Evolutionary conservation across 768 basidiomycete species (phyloP).

Genomic region (Mycena indigotica): DNA sequence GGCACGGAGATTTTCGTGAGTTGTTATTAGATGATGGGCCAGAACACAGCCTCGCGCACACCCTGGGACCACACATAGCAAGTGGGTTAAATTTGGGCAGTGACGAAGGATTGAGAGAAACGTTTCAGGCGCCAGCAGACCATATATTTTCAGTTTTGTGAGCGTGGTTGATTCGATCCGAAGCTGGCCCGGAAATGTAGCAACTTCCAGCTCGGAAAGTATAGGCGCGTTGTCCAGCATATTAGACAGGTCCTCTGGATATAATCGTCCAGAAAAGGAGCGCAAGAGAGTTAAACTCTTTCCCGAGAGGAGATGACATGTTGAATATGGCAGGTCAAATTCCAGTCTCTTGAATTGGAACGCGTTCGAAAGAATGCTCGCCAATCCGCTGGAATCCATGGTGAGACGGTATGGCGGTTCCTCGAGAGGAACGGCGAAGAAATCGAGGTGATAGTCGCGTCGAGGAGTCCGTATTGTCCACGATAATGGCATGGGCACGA

Average conservation of each 20-base stretch:
- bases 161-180: neutral
- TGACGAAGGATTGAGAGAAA: neutral
- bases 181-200: neutral
- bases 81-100: neutral
- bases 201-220: neutral
- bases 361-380: neutral
- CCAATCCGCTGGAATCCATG: neutral
- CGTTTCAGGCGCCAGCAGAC: neutral
- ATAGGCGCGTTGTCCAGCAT: neutral
- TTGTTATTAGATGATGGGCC: neutral
- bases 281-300: neutral
- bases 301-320: neutral
- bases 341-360: neutral
- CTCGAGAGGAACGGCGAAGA: neutral
- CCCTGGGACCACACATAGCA: neutral
- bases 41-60: neutral
- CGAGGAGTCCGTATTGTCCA: too few species aligned
- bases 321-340: neutral
- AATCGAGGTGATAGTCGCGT: neutral
- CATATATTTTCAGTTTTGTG: neutral
- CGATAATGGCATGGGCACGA: neutral
- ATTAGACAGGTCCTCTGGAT: neutral
- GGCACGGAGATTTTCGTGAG: neutral
- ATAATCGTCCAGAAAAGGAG: neutral
- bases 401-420: neutral